Evolutionary conservation across 2,329 filamentous ascomycete genomes (phyloP).

Genomic region (Chaetomiaceae sp.): DNA sequence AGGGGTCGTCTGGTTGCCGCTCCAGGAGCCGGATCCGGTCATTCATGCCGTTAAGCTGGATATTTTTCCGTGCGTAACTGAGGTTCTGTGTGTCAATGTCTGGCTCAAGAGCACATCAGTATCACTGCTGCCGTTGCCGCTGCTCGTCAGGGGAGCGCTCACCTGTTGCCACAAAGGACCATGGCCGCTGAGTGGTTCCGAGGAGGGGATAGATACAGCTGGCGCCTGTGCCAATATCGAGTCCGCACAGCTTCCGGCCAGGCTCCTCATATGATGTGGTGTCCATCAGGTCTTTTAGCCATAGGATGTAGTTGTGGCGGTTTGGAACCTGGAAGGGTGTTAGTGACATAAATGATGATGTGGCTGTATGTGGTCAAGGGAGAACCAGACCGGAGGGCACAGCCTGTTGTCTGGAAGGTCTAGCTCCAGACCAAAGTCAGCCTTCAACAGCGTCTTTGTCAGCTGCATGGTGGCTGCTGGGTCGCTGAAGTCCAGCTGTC

Average conservation of each 20-base stretch:
- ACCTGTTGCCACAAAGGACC: conserved; percentile 67
- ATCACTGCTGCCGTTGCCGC: neutral
- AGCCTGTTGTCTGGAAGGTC: conserved; percentile 72
- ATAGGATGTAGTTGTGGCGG: conserved; percentile 84
- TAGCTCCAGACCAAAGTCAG: conserved; percentile 69
- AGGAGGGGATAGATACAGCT: conserved; percentile 89
- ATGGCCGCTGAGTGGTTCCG: conserved; percentile 64
- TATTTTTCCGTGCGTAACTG: conserved; percentile 60
- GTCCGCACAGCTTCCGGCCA: conserved; percentile 54
- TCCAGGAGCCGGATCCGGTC: conserved; percentile 60
- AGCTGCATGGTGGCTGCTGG: conserved; percentile 72
- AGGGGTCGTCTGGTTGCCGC: conserved; percentile 43
- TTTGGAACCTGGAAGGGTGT: conserved; percentile 45
- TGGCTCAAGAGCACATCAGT: conserved; percentile 25
- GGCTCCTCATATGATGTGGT: conserved; percentile 52
- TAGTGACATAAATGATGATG: neutral
- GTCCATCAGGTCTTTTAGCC: conserved; percentile 79
- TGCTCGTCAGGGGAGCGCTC: conserved; percentile 20
- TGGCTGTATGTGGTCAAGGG: neutral
- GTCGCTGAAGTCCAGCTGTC: conserved; percentile 74
- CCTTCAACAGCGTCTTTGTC: conserved; percentile 70
- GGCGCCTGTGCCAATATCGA: conserved; percentile 87
- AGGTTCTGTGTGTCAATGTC: conserved; percentile 75
- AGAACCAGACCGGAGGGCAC: conserved; percentile 69
- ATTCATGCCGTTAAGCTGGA: conserved; percentile 59